Evolutionary conservation across 805 yeast species (phyloP).

Genomic region (Candida namnaoensis): DNA sequence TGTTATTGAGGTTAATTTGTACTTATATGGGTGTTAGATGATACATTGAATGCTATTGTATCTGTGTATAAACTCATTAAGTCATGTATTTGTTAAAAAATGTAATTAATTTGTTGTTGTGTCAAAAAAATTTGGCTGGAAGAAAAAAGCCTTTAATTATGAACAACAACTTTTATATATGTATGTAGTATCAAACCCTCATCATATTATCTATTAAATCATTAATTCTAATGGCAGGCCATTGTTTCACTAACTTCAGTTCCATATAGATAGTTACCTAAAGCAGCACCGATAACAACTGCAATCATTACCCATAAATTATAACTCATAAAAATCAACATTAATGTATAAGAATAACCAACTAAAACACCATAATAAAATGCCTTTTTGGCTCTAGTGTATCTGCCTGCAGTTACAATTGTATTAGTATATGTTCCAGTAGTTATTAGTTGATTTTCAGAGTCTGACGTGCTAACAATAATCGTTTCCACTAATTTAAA

Average conservation of each 20-base stretch:
- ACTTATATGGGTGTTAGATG: too few species aligned
- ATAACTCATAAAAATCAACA: constrained; percentile 83
- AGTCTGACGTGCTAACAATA: constrained; percentile 1
- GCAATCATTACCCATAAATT: constrained; percentile 81
- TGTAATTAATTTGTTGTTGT: too few species aligned
- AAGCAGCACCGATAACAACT: constrained; percentile 61
- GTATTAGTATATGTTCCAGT: constrained; percentile 3
- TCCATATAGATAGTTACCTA: constrained; percentile 61
- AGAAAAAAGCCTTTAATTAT: too few species aligned
- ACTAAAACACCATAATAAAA: constrained; percentile 55
- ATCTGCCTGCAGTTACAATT: constrained; percentile 5
- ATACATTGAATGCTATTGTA: too few species aligned
- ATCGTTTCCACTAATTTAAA: constrained; percentile 3
- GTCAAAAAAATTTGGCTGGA: too few species aligned
- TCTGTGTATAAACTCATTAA: too few species aligned
- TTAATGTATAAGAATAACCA: constrained; percentile 59
- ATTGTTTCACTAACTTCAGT: constrained; percentile 14
- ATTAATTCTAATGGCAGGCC: constrained; percentile 12
- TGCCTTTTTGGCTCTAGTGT: constrained; percentile 23
- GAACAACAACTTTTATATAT: too few species aligned
- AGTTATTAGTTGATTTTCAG: constrained; percentile 3
- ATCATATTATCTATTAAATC: neutral
- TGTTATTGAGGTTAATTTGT: too few species aligned
- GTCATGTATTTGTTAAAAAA: too few species aligned
- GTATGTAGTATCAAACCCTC: too few species aligned